These are phyloP conservation scores for Komagataella populi DNA, from an alignment of 805 yeast species.

Conservation along the genomic window DNA sequence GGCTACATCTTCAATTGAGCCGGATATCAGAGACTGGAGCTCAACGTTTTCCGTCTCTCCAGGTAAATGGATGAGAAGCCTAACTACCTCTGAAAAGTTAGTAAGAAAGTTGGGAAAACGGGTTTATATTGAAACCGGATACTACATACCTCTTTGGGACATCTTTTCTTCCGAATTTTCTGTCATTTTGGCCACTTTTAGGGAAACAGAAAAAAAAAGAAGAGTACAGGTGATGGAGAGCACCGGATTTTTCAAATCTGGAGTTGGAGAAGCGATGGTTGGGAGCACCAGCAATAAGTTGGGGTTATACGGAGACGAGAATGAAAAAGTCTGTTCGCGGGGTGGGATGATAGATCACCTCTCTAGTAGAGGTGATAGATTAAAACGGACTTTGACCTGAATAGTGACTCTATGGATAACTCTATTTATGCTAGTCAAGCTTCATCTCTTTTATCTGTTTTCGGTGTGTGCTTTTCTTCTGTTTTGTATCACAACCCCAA, in stretches of 20 bases:
- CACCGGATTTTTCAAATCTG: not conserved
- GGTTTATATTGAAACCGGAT: not conserved
- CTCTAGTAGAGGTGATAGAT: not conserved
- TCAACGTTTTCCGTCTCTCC: not conserved
- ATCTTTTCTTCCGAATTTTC: not conserved
- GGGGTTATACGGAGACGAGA: not conserved
- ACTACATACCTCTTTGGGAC: not conserved
- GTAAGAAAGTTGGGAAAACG: not conserved
- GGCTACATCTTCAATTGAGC: not conserved
- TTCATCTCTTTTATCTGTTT: not conserved
- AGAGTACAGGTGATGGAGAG: not conserved
- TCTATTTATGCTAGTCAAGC: too few species aligned
- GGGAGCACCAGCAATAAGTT: not conserved
- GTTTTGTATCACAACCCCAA: slow-evolving; percentile 34
- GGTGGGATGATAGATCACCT: not conserved
- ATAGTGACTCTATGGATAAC: too few species aligned
- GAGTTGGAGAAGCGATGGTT: not conserved
- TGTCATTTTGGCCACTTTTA: not conserved
- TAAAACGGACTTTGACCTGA: too few species aligned
- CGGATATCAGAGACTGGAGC: not conserved
- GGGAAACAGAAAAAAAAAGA: not conserved
- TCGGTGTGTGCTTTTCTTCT: not conserved
- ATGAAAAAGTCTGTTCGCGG: not conserved
- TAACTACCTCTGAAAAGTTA: not conserved
- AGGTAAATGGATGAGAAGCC: slow-evolving; percentile 4